Evolutionary conservation across 306 rosid genomes (phyloP), one percentile per base, ranked within the genome.

Genomic region (Senna siamea): DNA sequence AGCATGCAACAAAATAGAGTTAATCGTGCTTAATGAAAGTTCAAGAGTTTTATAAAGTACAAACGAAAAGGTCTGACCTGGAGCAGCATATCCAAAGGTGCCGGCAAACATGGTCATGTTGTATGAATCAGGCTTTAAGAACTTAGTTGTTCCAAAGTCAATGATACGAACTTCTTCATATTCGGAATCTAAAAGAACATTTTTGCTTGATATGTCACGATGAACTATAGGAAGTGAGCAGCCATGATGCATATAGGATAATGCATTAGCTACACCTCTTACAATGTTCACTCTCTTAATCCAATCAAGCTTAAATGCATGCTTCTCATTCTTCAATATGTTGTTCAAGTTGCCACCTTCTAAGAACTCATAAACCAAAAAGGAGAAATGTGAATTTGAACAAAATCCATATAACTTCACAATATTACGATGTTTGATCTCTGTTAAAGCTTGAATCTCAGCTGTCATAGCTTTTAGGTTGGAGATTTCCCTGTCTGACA

Each of bases 401-500:
- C 30, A 26, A 26, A 26, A 26, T 3, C 30, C 30, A 26, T 26
- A 26, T 26, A 26, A 26, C 30, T 26, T 26, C 1, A 26, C 30
- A 26, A 26, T 26, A 3, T 26, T 26, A 26, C 30, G 30, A 26
- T 26, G 30, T 26, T 26, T 26, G 30, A 26, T 26, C 3, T 26
- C 30, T 26, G 30, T 26, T 3, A 26, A 26, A 26, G 30, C 30
- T 26, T 26, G 30, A 26, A 26, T 26, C 51, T 79, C 83, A 46
- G 65, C 66, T 23, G 61, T 54, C 8, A 79, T 66, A 59, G 55
- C 71, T 35, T 43, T 73, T 20, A 13, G 7, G 18, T 46, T 68
- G 15, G 53, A 55, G 10, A 56, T 73, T 44, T 7, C 18, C 9
- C 62, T 20, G 17, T 76, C 80, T n/a, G 57, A 43, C 10, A 43